phyloP scores from a whole-genome alignment of 768 basidiomycete species.

The Pulveroboletus frians region DNA sequence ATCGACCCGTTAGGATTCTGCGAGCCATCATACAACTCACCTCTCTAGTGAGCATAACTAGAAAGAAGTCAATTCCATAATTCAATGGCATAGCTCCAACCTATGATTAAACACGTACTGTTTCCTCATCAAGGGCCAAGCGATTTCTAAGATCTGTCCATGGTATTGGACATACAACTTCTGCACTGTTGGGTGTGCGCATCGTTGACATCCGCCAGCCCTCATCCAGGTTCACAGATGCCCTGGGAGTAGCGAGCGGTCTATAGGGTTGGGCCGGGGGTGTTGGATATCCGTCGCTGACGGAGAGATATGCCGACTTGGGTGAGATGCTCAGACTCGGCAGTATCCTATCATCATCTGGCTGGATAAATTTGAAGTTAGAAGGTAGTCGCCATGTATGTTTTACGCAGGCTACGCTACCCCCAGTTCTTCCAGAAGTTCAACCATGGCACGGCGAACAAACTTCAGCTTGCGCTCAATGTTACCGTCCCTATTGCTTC shows the following conservation, averaged over 20 bases:
- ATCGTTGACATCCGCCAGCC: conserved; percentile 40
- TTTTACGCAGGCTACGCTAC: conserved; percentile 16
- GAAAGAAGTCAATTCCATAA: not conserved
- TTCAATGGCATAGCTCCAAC: not conserved
- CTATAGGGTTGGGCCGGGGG: conserved; percentile 9
- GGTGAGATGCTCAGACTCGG: conserved; percentile 12
- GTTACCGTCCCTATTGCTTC: conserved; percentile 31
- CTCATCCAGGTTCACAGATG: conserved; percentile 13
- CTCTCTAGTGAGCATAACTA: conserved; percentile 29
- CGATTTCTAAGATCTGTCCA: conserved; percentile 22
- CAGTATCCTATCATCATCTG: conserved; percentile 19
- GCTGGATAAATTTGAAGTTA: conserved; percentile 10
- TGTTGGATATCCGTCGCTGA: not conserved
- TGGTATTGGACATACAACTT: conserved; percentile 29
- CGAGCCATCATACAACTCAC: conserved; percentile 7
- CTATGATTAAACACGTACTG: conserved; percentile 30
- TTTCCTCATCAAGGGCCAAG: conserved; percentile 36
- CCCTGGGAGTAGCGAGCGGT: conserved; percentile 4
- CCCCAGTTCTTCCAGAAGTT: conserved; percentile 40
- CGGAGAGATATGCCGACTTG: not conserved
- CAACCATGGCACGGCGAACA: conserved; percentile 37
- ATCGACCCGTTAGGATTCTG: not conserved
- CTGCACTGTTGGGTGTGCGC: conserved; percentile 34
- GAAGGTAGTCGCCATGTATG: not conserved
- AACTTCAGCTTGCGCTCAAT: conserved; percentile 30